Evolutionary conservation across 257 asterid genomes (phyloP), one percentile per base, ranked within the genome.

Genomic region (Capsicum chinense): DNA sequence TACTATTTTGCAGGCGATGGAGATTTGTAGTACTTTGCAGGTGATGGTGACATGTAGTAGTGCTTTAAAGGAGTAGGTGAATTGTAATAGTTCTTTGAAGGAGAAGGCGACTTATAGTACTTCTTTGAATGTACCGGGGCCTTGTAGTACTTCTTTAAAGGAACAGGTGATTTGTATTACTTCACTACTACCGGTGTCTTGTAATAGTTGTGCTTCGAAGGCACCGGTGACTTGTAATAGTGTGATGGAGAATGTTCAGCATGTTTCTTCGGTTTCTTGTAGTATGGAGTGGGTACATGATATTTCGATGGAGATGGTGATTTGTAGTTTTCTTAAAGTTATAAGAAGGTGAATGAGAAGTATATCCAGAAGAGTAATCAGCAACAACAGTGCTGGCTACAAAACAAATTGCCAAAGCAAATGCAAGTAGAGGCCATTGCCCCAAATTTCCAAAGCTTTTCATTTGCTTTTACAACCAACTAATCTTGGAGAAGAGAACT

Each of bases 301-400:
- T 70, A 70, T 8, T 70, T 42, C 35, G 79, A n/a, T 10, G 58
- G 57, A n/a, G 58, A 44, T 71, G 79, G 58, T 44, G 79, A 71
- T 71, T 71, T 71, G 79, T 71, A 44, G 16, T 26, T 26, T 26
- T 26, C 33, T 26, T 26, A 26, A 26, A 26, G 33, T 26, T 26
- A 26, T n/a, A 47, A 47, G 79, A n/a, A 47, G 58, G 79, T n/a
- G 58, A 44, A 7, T 5, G 58, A 71, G 79, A n/a, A 71, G 39
- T 19, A 71, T 71, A 47, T 1, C 56, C 79, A 71, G 33, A 26
- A 26, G 79, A 71, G 79, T 71, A 71, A 71, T 71, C 79, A 71
- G 79, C 79, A 71, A 71, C 37, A 10, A 71, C 79, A 71, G 79
- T n/a, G 58, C 79, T 71, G 5, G 79, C 79, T 5, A 10, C 37